Conservation (phyloP, 2,329 filamentous ascomycete species). For the Alternaria panax region DNA sequence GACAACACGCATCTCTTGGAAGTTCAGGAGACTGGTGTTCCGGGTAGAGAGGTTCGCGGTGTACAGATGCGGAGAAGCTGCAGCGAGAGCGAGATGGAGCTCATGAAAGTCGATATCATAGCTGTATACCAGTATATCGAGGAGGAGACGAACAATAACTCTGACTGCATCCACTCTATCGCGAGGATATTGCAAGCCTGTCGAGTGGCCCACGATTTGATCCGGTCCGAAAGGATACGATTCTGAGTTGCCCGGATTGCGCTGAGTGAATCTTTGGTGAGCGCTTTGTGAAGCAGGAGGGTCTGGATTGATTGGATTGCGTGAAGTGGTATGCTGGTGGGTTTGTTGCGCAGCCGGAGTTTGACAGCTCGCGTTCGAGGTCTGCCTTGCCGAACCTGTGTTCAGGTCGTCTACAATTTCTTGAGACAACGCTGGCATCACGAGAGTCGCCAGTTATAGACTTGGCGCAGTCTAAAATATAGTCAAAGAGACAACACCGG, state of each 20-base stretch:
- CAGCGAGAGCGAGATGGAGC: not conserved
- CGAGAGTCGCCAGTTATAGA: not conserved
- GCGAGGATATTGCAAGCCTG: not conserved
- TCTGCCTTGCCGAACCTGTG: not conserved
- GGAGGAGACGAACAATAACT: not conserved
- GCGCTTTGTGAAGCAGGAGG: not conserved
- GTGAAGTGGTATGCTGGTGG: not conserved
- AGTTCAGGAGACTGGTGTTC: not conserved
- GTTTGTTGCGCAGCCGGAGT: not conserved
- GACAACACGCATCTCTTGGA: not conserved
- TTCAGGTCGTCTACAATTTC: not conserved
- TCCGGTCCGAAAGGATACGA: not conserved
- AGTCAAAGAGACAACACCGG: not conserved
- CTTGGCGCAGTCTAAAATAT: not conserved
- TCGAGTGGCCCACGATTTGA: not conserved
- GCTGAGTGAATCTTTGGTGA: not conserved
- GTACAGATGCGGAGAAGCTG: not conserved
- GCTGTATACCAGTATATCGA: slow-evolving; percentile 8
- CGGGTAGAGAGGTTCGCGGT: not conserved
- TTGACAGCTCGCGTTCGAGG: not conserved
- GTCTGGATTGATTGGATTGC: not conserved
- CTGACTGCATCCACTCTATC: not conserved
- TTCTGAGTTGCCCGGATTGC: not conserved
- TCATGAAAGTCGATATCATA: not conserved
- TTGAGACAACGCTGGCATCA: not conserved